A percentile compares a stretch with the other conserved stretches of the same genome.
phyloP scores from a whole-genome alignment of 257 asterid genomes.

The Henckelia pumila region DNA sequence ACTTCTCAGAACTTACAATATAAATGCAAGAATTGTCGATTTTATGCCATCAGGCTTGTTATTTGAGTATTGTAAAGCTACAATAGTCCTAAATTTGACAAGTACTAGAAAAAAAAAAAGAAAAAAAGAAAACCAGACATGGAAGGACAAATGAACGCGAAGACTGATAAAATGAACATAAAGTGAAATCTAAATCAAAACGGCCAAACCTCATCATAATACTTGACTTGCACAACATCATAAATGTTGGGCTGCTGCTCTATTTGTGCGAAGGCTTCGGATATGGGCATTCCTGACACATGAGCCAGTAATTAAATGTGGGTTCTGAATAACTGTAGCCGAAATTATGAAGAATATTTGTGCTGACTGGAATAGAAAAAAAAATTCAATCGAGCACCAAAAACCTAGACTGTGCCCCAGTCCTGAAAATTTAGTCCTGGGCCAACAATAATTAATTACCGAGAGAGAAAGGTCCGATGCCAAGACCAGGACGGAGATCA shows the following conservation, averaged over 20 bases:
- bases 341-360: not conserved
- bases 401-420: not conserved
- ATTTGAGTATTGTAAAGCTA: not conserved
- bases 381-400: not conserved
- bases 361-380: not conserved
- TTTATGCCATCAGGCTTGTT: not conserved
- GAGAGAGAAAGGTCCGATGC: conserved; percentile 78
- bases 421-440: not conserved
- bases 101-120: not conserved
- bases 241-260: conserved; percentile 79
- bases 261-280: conserved; percentile 83
- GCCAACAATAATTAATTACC: conserved; percentile 33
- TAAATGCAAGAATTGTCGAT: conserved; percentile 3
- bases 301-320: not conserved
- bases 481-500: conserved; percentile 82
- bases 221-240: conserved; percentile 84
- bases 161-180: not conserved
- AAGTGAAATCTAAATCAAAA: conserved; percentile 17
- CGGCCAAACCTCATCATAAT: conserved; percentile 72
- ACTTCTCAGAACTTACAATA: conserved; percentile 8
- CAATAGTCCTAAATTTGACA: not conserved
- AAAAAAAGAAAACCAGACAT: not conserved
- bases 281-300: conserved; percentile 76
- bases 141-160: conserved; percentile 10
- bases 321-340: too few relatives aligned